Base-by-base conservation (phyloP, 768 basidiomycete species). In the Sarcodon aspratus region DNA sequence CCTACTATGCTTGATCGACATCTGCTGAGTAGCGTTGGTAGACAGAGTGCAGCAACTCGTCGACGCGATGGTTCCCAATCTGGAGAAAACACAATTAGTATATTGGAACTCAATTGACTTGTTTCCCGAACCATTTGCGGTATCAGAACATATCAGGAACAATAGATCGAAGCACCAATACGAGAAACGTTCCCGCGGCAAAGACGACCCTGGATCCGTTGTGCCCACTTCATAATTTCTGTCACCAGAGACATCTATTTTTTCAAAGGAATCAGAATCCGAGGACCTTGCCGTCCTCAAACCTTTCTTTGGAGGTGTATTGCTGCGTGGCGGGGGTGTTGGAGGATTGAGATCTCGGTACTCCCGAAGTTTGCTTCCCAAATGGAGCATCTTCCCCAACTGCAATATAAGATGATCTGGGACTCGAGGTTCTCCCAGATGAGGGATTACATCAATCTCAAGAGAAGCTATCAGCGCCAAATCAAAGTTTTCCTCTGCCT, bases 151-250 rank as follows among this genome's bases (percentile, higher is more conserved):
- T 32, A 93, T 71, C 54, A 85, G 60, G 63, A 94, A 93, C 33
- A 95, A 61, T 9, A 93, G 66, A 57, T 95, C 91, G 49, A 94
- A 83, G 59, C 87, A 92, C 91, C 91, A 94, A 66, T 89, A 93
- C 7, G 87, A 82, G 60, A 94, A 94, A 7, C 89, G 73, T 61
- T 94, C 92, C 36, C 91, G 69, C 1, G 85, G 82, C 31, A 84
- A 66, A 18, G 78, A 61, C 11, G 66, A 59, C 0, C 76, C 77
- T 9, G 66, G 62, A 36, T 75, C 75, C 2, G 88, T 89, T 33
- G 75, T 82, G 10, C 85, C 87, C 33, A 72, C 54, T 13, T 66
- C 67, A 36, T 69, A 61, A 31, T 63, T 47, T 68, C 66, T 46
- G 64, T 52, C 35, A 70, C 68, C 45, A 73, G 17, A 17, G 13